Evolutionary conservation across 768 basidiomycete species (phyloP), one percentile per base, ranked within the genome.

Genomic region (Hericium alpestre): DNA sequence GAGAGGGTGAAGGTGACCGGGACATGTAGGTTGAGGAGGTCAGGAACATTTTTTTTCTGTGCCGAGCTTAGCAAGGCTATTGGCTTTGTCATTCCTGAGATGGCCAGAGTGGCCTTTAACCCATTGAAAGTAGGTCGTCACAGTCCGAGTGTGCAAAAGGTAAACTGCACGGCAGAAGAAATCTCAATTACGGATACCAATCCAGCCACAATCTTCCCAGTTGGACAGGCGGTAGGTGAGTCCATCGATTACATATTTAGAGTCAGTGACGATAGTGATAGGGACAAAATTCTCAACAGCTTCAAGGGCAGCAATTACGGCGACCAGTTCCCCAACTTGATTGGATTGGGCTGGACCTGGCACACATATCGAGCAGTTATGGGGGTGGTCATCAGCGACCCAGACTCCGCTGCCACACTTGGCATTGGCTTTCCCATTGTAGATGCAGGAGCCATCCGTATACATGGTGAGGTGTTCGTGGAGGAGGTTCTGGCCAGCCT

Each of bases 361-460:
- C 0, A 47, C 6, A 2, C 27, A 2, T 0, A 47, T 3, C 0
- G 43, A 22, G 1, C 6, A 7, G 48, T 51, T 51, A 0, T 2
- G 15, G 25, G 46, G 49, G 22, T 51, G 49, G 49, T 56, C 3
- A 0, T 20, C 25, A 0, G 8, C 27, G 0, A 59, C 8, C 59
- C 59, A 67, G 0, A 64, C 20, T 0, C 64, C 62, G 0, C 59
- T 53, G 0, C 70, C 70, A 0, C 65, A 65, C 8, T 0, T n/a
- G 0, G 68, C 66, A 13, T 68, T 27, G 0, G 8, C 18, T 5
- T 58, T 61, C 0, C 66, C 63, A n/a, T 70, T 70, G 0, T 64
- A 56, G 0, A 53, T 2, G 56, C 68, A 67, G 0, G 66, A 65
- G 0, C 70, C 66, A 27, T 70, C 69, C 0, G 68, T 72, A 25